Evolutionary conservation across 192 early-diverging fungal species (phyloP).

Genomic region (Podila horticola): DNA sequence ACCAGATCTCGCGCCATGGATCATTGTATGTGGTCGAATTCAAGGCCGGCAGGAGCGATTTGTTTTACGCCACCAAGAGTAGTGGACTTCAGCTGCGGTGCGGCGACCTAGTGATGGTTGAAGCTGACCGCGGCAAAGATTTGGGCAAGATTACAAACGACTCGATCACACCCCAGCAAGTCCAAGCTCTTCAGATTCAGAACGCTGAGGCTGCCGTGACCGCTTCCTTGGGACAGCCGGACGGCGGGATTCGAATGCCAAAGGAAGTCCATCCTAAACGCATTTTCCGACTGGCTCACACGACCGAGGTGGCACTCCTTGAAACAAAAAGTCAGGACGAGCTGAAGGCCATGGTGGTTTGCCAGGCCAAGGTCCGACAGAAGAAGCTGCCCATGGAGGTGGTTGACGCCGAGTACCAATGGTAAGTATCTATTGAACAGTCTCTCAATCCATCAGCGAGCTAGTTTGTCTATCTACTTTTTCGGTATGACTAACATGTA

Average conservation of each 20-base stretch:
- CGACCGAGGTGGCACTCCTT: slow-evolving; percentile 83
- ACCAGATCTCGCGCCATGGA: slow-evolving; percentile 57
- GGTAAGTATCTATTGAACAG: slow-evolving; percentile 59
- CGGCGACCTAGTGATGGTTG: slow-evolving; percentile 87
- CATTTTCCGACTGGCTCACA: slow-evolving; percentile 85
- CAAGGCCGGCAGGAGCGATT: slow-evolving; percentile 87
- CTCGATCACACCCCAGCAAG: slow-evolving; percentile 65
- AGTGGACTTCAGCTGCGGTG: slow-evolving; percentile 56
- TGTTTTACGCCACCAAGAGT: slow-evolving; percentile 76
- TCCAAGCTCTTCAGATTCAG: slow-evolving; percentile 58
- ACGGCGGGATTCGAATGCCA: slow-evolving; percentile 53
- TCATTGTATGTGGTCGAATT: slow-evolving; percentile 88
- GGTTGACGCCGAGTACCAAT: slow-evolving; percentile 98
- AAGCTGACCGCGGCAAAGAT: slow-evolving; percentile 92
- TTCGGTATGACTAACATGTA: too few species aligned
- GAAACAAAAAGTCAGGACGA: slow-evolving; percentile 89
- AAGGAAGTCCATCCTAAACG: slow-evolving; percentile 93
- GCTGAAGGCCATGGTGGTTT: slow-evolving; percentile 85
- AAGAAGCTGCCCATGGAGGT: slow-evolving; percentile 95
- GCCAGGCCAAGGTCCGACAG: slow-evolving; percentile 90
- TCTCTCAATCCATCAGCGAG: not conserved
- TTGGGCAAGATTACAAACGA: slow-evolving; percentile 87
- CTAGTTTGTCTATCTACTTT: not conserved
- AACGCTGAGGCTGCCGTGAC: slow-evolving; percentile 47
- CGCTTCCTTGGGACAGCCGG: slow-evolving; percentile 63